Evolutionary conservation across 345 rosid genomes (phyloP), one percentile per base, ranked within the genome.

Genomic region (Cardiospermum halicacabum): DNA sequence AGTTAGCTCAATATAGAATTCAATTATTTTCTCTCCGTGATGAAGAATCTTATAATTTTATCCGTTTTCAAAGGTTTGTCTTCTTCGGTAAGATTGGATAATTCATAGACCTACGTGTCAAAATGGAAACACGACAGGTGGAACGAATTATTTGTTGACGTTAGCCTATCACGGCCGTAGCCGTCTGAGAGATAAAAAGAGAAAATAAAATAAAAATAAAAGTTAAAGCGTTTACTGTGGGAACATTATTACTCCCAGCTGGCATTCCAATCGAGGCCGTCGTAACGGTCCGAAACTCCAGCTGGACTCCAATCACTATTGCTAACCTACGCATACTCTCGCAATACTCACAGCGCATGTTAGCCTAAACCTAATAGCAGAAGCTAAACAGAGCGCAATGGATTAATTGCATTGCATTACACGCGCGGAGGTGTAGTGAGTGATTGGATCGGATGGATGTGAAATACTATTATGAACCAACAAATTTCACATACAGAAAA

Each of bases 241-340:
- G 22, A 19, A 18, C 12, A 30, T 18, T 28, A 10, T 24, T 7
- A 19, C 24, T 73, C 71, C 78, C 80, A 79, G 90, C 85, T 79
- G 85, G 74, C 81, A 64, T 55, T 50, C 43, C 54, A 66, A 73
- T 66, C 70, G 54, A 18, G 69, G 56, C 72, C 11, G 59, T 65
- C 16, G 75, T 69, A 83, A 85, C 85, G 84, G 84, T 79, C 88
- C 70, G 47, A 73, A 63, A 60, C n/a, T 71, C 82, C 87, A 89
- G 89, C 94, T 85, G 93, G 78, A 83, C 42, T 53, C 82, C 89
- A 85, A 30, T 55, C 68, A 65, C 74, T 45, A 31, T 3, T 9
- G 1, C 67, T 50, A 80, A 31, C 68, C 53, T 75, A 70, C 74
- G 72, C 80, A n/a, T 49, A 16, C 47, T 2, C 12, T 0, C 55